Conservation (phyloP, 2,329 filamentous ascomycete species). For the Pseudogymnoascus verrucosus region DNA sequence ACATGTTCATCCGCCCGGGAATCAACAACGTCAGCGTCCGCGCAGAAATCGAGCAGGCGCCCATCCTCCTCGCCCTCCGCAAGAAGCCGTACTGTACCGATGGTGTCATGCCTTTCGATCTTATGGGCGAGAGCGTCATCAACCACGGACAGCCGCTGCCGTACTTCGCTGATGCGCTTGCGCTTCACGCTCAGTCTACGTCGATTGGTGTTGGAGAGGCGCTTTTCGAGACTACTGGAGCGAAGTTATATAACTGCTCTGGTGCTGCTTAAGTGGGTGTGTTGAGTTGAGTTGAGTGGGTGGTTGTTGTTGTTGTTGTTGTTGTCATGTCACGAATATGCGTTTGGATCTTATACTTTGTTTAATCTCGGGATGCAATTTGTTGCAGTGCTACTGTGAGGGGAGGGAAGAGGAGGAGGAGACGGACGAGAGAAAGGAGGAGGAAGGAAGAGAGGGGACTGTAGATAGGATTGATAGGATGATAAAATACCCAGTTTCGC, state of each 20-base stretch:
- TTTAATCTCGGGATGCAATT: neutral
- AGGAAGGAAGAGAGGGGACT: neutral
- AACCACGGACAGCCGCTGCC: constrained; percentile 40
- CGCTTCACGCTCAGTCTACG: neutral
- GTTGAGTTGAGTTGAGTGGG: neutral
- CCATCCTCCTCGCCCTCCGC: constrained; percentile 25
- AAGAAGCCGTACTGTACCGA: constrained; percentile 17
- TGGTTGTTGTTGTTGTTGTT: neutral
- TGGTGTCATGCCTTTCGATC: constrained; percentile 42
- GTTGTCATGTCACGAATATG: neutral
- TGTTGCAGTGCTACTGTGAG: neutral
- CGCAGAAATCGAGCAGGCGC: constrained; percentile 37
- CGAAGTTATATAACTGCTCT: neutral
- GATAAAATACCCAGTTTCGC: constrained; percentile 1
- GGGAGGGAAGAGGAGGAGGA: neutral
- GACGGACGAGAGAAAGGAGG: neutral
- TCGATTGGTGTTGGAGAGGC: neutral
- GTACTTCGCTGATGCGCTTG: constrained; percentile 33
- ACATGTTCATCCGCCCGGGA: constrained; percentile 46
- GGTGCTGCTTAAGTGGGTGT: neutral
- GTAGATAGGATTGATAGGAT: constrained; percentile 3
- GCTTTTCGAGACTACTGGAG: neutral
- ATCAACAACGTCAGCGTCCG: constrained; percentile 43
- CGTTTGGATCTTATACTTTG: neutral
- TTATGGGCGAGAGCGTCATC: constrained; percentile 40